These are phyloP conservation scores for Aleurites moluccanus DNA, from an alignment of 441 rosid genomes.

Conservation along the genomic window DNA sequence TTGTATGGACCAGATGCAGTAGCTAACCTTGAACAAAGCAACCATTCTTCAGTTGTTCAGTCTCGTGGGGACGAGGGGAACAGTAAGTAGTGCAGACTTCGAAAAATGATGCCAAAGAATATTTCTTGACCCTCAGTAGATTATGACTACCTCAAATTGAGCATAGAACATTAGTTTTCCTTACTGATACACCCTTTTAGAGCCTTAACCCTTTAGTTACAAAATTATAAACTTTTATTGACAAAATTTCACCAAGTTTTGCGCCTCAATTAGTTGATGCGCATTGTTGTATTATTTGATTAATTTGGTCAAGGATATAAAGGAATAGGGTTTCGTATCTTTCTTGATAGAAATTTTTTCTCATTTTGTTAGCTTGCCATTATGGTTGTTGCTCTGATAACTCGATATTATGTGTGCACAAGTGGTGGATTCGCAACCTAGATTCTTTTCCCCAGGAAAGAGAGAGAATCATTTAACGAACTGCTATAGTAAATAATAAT, in stretches of 20 bases:
- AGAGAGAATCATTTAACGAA: too few species aligned
- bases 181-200: constrained; percentile 42
- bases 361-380: neutral
- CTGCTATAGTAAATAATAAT: too few species aligned
- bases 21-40: constrained; percentile 54
- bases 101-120: neutral
- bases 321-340: neutral
- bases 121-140: constrained; percentile 22
- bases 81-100: constrained; percentile 21
- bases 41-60: constrained; percentile 36
- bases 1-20: constrained; percentile 75
- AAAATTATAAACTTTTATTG: constrained; percentile 24
- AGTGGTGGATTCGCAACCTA: too few species aligned
- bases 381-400: neutral
- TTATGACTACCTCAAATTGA: constrained; percentile 18
- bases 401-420: neutral
- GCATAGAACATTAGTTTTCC: constrained; percentile 30
- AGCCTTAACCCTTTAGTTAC: constrained; percentile 30
- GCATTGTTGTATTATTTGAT: constrained; percentile 24
- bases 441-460: too few species aligned
- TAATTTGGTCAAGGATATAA: neutral
- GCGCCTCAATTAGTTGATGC: neutral
- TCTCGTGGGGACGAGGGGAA: constrained; percentile 44
- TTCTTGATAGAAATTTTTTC: neutral
- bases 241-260: constrained; percentile 16